Evolutionary conservation across 2,329 filamentous ascomycete genomes (phyloP).

Genomic region (Colletotrichum falcatum): DNA sequence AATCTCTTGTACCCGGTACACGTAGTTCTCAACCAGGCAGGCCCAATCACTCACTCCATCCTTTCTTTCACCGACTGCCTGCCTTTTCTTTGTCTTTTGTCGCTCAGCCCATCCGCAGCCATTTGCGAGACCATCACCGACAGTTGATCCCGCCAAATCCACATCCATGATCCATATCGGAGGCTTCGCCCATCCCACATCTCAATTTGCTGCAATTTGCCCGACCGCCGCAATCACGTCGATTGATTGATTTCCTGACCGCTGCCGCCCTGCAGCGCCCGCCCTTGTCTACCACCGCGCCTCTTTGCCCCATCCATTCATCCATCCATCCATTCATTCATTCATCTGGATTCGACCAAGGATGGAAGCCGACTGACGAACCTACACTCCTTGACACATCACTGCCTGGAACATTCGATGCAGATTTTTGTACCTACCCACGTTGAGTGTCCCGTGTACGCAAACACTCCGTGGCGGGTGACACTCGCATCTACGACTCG

Average conservation of each 20-base stretch:
- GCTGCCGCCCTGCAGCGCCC: conserved; percentile 7
- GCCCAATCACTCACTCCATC: conserved; percentile 14
- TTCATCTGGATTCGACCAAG: conserved; percentile 1
- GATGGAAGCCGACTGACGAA: conserved; percentile 14
- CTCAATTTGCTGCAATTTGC: conserved; percentile 30
- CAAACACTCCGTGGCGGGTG: conserved; percentile 6
- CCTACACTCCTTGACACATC: not conserved
- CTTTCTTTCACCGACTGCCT: not conserved
- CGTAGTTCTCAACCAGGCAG: not conserved
- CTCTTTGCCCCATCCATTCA: conserved; percentile 4
- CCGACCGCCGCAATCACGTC: conserved; percentile 12
- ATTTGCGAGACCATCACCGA: conserved; percentile 22
- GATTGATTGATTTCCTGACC: conserved; percentile 10
- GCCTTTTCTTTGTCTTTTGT: not conserved
- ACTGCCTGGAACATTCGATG: conserved; percentile 9
- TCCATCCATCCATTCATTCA: too few relatives aligned
- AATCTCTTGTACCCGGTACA: not conserved
- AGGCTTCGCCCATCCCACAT: conserved; percentile 36
- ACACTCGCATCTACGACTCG: conserved; percentile 23
- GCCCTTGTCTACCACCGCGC: conserved; percentile 1
- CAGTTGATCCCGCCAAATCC: not conserved
- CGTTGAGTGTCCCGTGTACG: conserved; percentile 3
- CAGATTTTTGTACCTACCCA: too few relatives aligned
- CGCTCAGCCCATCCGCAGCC: conserved; percentile 17
- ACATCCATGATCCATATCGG: conserved; percentile 31